Conservation (phyloP, 2,329 filamentous ascomycete genomes). For the Colletotrichum australisinense region DNA sequence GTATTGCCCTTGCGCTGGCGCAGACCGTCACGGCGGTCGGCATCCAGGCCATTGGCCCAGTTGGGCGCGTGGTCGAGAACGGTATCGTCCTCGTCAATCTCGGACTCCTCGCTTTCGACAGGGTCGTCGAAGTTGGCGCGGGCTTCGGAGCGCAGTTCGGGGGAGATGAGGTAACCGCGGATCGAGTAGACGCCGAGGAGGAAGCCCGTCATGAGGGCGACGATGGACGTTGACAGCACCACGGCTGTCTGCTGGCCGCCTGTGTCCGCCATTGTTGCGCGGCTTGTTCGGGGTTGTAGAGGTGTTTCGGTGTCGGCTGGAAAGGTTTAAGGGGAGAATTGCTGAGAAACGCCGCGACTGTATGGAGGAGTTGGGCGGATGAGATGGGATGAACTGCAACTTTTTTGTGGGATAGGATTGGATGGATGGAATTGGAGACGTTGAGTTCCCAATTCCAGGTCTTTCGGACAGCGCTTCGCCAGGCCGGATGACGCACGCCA, state of each 20-base stretch:
- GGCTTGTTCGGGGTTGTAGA: background rate
- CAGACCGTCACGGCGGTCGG: constrained; percentile 69
- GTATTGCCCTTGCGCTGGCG: constrained; percentile 45
- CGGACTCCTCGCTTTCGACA: constrained; percentile 76
- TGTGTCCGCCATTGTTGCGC: constrained; percentile 13
- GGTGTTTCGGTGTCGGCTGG: background rate
- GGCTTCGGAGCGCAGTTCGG: constrained; percentile 67
- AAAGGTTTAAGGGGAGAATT: background rate
- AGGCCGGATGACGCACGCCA: constrained; percentile 34
- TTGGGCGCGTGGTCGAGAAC: constrained; percentile 75
- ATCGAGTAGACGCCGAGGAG: constrained; percentile 82
- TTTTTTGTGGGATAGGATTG: constrained; percentile 21
- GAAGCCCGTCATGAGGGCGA: constrained; percentile 82
- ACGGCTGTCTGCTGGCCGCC: constrained; percentile 48
- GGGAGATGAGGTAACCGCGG: constrained; percentile 69
- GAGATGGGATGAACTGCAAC: constrained; percentile 26
- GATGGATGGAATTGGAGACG: constrained; percentile 1
- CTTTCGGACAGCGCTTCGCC: constrained; percentile 8
- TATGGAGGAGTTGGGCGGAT: background rate
- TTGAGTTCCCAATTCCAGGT: background rate
- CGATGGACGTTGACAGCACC: constrained; percentile 78
- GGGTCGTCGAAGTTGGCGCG: constrained; percentile 68
- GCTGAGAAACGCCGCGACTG: background rate
- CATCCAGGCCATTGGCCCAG: constrained; percentile 72
- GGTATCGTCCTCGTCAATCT: constrained; percentile 70